Conservation (phyloP, 345 rosid species). For the Boechera divaricarpa region DNA sequence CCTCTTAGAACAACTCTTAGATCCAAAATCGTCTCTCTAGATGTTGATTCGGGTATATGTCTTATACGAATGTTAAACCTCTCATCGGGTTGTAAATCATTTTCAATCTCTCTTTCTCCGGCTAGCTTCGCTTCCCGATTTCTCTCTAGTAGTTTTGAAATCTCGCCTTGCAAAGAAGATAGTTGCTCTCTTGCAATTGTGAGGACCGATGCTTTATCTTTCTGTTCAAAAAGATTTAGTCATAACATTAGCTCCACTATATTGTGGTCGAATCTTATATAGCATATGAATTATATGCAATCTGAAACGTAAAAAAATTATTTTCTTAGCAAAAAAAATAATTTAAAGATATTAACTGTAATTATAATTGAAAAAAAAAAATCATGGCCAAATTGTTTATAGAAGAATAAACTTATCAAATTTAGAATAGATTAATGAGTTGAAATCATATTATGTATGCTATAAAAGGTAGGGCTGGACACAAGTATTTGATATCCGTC, state of each 20-base stretch:
- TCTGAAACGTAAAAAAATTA: no score
- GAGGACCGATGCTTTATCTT: conserved; percentile 78
- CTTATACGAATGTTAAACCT: conserved; percentile 50
- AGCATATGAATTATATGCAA: not conserved
- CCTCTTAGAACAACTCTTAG: conserved; percentile 58
- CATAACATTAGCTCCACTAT: conserved; percentile 2
- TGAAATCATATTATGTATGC: not conserved
- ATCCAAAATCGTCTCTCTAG: conserved; percentile 53
- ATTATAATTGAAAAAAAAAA: not conserved
- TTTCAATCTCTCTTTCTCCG: conserved; percentile 39
- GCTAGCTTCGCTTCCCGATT: conserved; percentile 53
- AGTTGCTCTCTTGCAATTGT: conserved; percentile 60
- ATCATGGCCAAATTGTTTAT: not conserved
- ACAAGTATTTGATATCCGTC: no score
- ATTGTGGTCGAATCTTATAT: not conserved
- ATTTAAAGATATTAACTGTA: not conserved
- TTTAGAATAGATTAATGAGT: not conserved
- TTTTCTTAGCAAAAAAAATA: no score
- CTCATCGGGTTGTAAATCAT: conserved; percentile 23
- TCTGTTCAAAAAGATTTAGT: conserved; percentile 45
- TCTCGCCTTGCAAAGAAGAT: conserved; percentile 54
- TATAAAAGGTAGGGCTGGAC: no score
- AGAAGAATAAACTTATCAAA: not conserved
- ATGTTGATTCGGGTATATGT: conserved; percentile 52
- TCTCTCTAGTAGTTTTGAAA: conserved; percentile 55